phyloP scores from a whole-genome alignment of 228 moss, liverwort and hornwort genomes.

The Sphagnum fallax region DNA sequence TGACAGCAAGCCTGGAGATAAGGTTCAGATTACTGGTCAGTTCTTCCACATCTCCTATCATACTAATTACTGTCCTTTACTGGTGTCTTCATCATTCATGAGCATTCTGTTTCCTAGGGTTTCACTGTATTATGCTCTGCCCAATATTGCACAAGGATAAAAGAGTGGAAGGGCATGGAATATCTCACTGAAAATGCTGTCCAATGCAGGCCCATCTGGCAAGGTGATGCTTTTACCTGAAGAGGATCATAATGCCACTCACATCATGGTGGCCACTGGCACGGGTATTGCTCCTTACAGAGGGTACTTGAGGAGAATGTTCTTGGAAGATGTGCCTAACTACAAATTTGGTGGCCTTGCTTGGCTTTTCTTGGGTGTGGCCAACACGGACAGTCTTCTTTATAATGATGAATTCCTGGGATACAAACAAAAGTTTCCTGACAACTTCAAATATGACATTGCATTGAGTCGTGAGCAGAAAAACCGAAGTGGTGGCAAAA shows the following conservation, averaged over 20 bases:
- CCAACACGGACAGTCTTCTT: slow-evolving; percentile 41
- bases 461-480: slow-evolving; percentile 52
- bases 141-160: not conserved
- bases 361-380: slow-evolving; percentile 56
- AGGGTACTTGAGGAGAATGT: slow-evolving; percentile 48
- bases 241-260: slow-evolving; percentile 29
- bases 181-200: not conserved
- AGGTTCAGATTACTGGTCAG: slow-evolving; percentile 39
- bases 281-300: slow-evolving; percentile 60
- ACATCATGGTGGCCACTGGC: slow-evolving; percentile 58
- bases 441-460: slow-evolving; percentile 45
- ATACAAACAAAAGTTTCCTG: slow-evolving; percentile 34
- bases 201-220: slow-evolving; percentile 38
- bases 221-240: slow-evolving; percentile 49
- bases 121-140: not conserved
- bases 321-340: slow-evolving; percentile 45
- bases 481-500: slow-evolving; percentile 37
- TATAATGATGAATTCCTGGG: slow-evolving; percentile 36
- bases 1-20: slow-evolving; percentile 39
- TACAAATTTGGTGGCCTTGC: slow-evolving; percentile 48
- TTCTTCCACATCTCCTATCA: not conserved
- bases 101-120: not conserved
- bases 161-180: not conserved
- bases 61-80: not conserved
- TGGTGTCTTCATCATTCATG: not conserved